These are phyloP conservation scores for Anisogramma anomala DNA, from an alignment of 2,329 filamentous ascomycete species.

Conservation along the genomic window DNA sequence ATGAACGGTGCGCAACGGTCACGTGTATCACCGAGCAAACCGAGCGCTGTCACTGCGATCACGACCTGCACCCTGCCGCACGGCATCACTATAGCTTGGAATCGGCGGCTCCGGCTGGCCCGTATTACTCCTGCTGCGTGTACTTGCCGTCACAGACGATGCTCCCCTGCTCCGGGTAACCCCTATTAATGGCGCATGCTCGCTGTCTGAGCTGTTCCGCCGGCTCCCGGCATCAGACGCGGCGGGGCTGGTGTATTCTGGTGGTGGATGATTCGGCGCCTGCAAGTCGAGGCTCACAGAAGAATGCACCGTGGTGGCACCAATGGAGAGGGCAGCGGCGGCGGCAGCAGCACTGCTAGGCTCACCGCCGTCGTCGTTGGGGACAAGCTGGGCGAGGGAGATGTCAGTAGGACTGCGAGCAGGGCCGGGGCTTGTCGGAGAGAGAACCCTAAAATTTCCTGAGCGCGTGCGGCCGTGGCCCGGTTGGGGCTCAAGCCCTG, in stretches of 20 bases:
- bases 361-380: conserved; percentile 60
- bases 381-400: conserved; percentile 75
- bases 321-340: conserved; percentile 22
- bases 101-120: conserved; percentile 49
- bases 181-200: conserved; percentile 40
- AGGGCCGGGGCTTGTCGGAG: conserved; percentile 78
- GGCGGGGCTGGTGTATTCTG: conserved; percentile 58
- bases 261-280: conserved; percentile 52
- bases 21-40: conserved; percentile 8
- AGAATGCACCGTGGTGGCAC: conserved; percentile 24
- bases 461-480: conserved; percentile 64
- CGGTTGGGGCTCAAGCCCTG: conserved; percentile 35
- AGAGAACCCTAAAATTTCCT: conserved; percentile 60
- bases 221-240: conserved; percentile 46
- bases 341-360: conserved; percentile 38
- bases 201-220: conserved; percentile 46
- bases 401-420: conserved; percentile 90
- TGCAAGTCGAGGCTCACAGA: conserved; percentile 36
- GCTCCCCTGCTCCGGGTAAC: conserved; percentile 38
- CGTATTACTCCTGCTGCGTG: conserved; percentile 18
- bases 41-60: conserved; percentile 33
- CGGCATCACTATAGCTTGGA: conserved; percentile 70
- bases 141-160: conserved; percentile 32
- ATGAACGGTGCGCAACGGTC: not conserved
- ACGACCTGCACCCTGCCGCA: conserved; percentile 41